Base-by-base conservation (phyloP, 805 yeast genomes). In the Candida pseudoglaebosa region DNA sequence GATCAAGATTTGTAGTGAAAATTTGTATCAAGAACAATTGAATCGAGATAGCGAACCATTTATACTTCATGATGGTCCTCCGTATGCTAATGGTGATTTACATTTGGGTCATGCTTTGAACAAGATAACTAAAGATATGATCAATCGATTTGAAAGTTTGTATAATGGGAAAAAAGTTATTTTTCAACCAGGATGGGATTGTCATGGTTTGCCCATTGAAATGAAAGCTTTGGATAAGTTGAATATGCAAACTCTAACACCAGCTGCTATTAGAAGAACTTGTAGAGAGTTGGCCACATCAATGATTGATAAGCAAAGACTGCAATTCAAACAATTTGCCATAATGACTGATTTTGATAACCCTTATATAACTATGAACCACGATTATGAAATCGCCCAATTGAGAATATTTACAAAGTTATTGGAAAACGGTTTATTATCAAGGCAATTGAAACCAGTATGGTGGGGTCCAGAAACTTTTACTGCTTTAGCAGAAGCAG, bases 161-260 rank as follows among this genome's bases (percentile, higher is more conserved):
- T 46, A 56, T 40, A 59, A 69, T 28, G 85, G 88, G 12, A 71
- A 78, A 43, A 70, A 72, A 35, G 78, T 93, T 3, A 70, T 73
- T 37, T 93, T 86, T 53, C 71, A 73, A 30, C 96, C 98, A 0
- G 99, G 99, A 0, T 93, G 99, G 98, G 99, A 93, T 58, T 93
- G 99, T 55, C 99, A 93, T 64, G 99, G 99, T 0, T 67, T 93
- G 28, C 99, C 99, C 1, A 93, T 93, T 45, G 99, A 93, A 59
- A 69, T 87, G 56, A 90, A 89, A 51, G 95, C 95, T 0, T 59
- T 87, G 16, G 58, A 53, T 32, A 39, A 74, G 59, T 49, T 73
- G 44, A 46, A 32, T 24, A 24, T 34, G 5, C 32, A 30, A 17
- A 28, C 34, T 57, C 38, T 71, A 5, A 56, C 72, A 16, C 65